A percentile compares a stretch with the other conserved stretches of the same genome.
phyloP scores from a whole-genome alignment of 2,329 filamentous ascomycete species.

The Pyricularia pennisetigena region DNA sequence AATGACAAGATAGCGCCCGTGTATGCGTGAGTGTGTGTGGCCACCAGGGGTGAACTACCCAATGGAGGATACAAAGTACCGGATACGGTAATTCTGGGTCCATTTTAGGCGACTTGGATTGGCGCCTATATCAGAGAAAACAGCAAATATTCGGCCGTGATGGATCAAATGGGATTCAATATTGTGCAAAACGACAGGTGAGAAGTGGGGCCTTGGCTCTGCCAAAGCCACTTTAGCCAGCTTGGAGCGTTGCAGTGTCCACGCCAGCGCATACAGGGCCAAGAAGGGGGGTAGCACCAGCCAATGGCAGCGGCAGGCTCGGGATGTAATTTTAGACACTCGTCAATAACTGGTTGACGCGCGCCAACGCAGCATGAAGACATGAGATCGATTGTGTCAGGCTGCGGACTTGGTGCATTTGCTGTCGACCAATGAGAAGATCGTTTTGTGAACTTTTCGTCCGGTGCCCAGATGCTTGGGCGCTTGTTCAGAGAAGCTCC shows the following conservation, averaged over 20 bases:
- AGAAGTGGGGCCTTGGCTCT: background rate
- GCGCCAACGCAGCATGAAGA: constrained; percentile 23
- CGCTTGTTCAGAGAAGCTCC: background rate
- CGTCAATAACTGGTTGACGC: constrained; percentile 24
- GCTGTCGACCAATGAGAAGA: background rate
- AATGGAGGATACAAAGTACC: constrained; percentile 8
- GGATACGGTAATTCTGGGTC: background rate
- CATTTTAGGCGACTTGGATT: background rate
- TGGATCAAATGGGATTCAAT: background rate
- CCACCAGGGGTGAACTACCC: background rate
- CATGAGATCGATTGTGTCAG: background rate
- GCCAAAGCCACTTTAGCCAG: background rate
- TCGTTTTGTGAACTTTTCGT: background rate
- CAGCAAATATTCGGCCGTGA: constrained; percentile 3
- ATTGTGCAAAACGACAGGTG: background rate
- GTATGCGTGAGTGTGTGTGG: background rate
- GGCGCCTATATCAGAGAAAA: background rate
- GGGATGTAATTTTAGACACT: constrained; percentile 25
- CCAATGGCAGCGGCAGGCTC: constrained; percentile 22
- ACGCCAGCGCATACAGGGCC: background rate
- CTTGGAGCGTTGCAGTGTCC: background rate
- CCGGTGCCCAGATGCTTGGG: background rate
- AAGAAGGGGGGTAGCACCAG: constrained; percentile 5
- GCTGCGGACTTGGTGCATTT: background rate
- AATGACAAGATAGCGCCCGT: background rate